Conservation (phyloP, 1,284 basidiomycete species). For the Caloboletus firmus region DNA sequence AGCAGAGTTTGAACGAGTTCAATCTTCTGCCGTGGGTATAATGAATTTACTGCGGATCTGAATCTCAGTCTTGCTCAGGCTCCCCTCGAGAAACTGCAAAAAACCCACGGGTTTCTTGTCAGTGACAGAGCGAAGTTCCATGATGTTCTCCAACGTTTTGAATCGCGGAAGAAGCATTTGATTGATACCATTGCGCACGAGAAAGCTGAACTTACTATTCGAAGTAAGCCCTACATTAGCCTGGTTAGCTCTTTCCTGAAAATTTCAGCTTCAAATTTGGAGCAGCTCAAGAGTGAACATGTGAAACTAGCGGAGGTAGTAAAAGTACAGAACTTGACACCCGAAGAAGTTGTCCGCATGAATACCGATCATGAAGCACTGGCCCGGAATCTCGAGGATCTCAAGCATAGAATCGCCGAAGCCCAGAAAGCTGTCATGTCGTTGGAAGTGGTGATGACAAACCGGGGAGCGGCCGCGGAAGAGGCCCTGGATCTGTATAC, state of each 20-base stretch:
- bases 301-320: conserved; percentile 65
- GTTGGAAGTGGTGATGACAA: conserved; percentile 76
- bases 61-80: conserved; percentile 44
- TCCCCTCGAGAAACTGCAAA: conserved; percentile 61
- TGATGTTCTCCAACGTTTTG: conserved; percentile 62
- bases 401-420: conserved; percentile 72
- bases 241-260: conserved; percentile 2
- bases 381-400: conserved; percentile 67
- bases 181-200: conserved; percentile 61
- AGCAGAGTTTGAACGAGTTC: conserved; percentile 57
- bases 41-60: not conserved
- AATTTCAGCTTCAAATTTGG: conserved; percentile 52
- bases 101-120: conserved; percentile 55
- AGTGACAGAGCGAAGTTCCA: conserved; percentile 71
- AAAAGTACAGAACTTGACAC: conserved; percentile 78
- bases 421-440: conserved; percentile 67
- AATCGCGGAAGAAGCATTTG: conserved; percentile 61
- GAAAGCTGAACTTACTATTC: conserved; percentile 58
- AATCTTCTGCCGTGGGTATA: conserved; percentile 53
- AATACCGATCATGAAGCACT: conserved; percentile 80
- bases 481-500: conserved; percentile 76
- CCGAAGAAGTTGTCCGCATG: conserved; percentile 85
- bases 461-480: conserved; percentile 75
- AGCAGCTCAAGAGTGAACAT: conserved; percentile 62
- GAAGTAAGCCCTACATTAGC: conserved; percentile 39